Evolutionary conservation across 768 basidiomycete species (phyloP).

Genomic region (Pleurotus citrinopileatus): DNA sequence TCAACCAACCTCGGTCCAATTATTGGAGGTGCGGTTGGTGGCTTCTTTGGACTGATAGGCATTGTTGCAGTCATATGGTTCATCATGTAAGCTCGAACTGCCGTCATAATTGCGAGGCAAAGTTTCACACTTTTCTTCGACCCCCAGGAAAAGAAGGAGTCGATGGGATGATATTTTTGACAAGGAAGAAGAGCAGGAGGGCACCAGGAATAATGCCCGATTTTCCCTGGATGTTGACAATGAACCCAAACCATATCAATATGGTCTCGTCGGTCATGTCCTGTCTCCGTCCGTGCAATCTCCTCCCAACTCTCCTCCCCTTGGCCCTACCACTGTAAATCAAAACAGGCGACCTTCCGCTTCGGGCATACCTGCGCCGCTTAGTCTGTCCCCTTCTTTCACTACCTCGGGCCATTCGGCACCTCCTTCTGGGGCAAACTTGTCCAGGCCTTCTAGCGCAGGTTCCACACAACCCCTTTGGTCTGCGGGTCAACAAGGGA

Average conservation of each 20-base stretch:
- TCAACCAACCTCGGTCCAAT: constrained; percentile 39
- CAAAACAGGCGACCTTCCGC: constrained; percentile 21
- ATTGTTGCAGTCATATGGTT: constrained; percentile 47
- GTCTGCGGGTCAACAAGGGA: constrained; percentile 15
- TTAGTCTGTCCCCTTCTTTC: constrained; percentile 21
- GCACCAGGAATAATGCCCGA: constrained; percentile 19
- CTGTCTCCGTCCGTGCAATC: constrained; percentile 27
- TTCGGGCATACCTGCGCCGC: constrained; percentile 21
- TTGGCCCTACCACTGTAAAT: constrained; percentile 16
- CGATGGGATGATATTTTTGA: constrained; percentile 55
- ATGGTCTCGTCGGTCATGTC: constrained; percentile 56
- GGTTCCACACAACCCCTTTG: constrained; percentile 36
- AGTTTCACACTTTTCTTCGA: constrained; percentile 12
- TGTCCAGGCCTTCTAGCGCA: constrained; percentile 44
- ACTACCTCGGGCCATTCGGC: constrained; percentile 23
- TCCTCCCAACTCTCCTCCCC: constrained; percentile 34
- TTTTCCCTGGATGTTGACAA: constrained; percentile 29
- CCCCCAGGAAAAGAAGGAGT: constrained; percentile 33
- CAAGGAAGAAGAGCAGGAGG: constrained; percentile 32
- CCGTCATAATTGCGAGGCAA: constrained; percentile 8
- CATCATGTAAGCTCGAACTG: constrained; percentile 36
- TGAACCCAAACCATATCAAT: constrained; percentile 58
- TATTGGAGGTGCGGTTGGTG: constrained; percentile 53
- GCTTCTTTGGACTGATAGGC: constrained; percentile 47
- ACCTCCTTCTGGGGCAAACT: not conserved